Evolutionary conservation across 1,284 basidiomycete genomes (phyloP).

Genomic region (Ganoderma lingzhi): DNA sequence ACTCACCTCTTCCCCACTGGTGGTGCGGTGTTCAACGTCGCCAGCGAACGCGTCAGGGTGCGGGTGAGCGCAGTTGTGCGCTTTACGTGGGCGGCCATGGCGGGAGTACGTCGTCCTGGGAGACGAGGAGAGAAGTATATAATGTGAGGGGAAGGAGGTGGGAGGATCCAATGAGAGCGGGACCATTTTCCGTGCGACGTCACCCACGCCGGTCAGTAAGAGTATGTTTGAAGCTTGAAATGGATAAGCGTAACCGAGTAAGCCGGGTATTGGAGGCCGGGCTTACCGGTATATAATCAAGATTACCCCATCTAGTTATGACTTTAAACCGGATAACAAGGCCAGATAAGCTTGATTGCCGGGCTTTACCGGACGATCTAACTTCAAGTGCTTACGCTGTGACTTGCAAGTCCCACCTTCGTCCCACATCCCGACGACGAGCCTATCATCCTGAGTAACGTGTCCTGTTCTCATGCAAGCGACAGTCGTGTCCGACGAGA

Average conservation of each 20-base stretch:
- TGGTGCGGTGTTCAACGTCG: conserved; percentile 45
- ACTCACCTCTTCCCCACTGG: conserved; percentile 48
- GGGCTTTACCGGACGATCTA: not conserved
- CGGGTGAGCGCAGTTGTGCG: conserved; percentile 32
- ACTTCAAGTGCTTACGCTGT: not conserved
- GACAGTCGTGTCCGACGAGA: not conserved
- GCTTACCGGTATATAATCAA: not conserved
- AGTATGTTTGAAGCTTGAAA: not conserved
- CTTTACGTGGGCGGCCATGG: conserved; percentile 30
- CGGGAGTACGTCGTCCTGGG: conserved; percentile 14
- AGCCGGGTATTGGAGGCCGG: not conserved
- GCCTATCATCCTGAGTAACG: not conserved
- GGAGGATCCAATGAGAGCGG: conserved; percentile 31
- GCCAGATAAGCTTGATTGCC: not conserved
- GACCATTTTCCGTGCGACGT: conserved; percentile 30
- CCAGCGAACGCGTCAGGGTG: conserved; percentile 44
- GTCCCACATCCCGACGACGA: not conserved
- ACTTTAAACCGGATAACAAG: not conserved
- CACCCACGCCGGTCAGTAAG: conserved; percentile 13
- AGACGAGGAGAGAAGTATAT: conserved; percentile 25
- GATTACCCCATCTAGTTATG: not conserved
- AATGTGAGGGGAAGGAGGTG: conserved; percentile 20
- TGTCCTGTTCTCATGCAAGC: not conserved
- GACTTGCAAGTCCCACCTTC: not conserved
- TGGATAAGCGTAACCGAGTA: not conserved